Conservation (phyloP, 2,329 filamentous ascomycete genomes). For the Fusarium verrucosum region DNA sequence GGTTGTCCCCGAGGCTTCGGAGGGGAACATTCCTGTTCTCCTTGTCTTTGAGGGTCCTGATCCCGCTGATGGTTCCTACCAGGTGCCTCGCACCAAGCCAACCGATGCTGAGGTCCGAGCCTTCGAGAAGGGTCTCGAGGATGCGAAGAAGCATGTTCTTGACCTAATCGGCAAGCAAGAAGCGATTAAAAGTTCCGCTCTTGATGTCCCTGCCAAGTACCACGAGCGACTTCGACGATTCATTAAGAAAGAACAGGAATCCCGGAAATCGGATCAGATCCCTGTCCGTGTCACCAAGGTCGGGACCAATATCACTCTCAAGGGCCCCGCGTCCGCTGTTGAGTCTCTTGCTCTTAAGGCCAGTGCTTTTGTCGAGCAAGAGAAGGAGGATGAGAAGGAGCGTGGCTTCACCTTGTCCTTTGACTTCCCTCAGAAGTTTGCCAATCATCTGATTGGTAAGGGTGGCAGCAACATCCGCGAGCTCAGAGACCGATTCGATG, state of each 20-base stretch:
- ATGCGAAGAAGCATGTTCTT: conserved; percentile 66
- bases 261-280: conserved; percentile 64
- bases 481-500: conserved; percentile 72
- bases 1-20: conserved; percentile 72
- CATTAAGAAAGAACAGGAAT: conserved; percentile 72
- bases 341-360: conserved; percentile 78
- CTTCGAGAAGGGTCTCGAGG: conserved; percentile 65
- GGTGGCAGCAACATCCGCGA: conserved; percentile 73
- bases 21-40: conserved; percentile 69
- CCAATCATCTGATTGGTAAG: conserved; percentile 82
- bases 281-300: conserved; percentile 67
- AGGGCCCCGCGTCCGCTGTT: conserved; percentile 78
- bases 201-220: conserved; percentile 70
- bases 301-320: conserved; percentile 73
- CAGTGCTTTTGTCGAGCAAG: conserved; percentile 81
- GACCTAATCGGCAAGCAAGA: conserved; percentile 69
- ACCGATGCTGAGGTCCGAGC: conserved; percentile 59
- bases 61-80: conserved; percentile 57
- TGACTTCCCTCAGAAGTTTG: conserved; percentile 94
- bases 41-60: conserved; percentile 78
- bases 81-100: conserved; percentile 64
- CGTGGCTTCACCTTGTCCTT: conserved; percentile 87
- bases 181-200: conserved; percentile 57
- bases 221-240: conserved; percentile 71
- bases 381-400: conserved; percentile 93